Conservation (phyloP, 2,329 filamentous ascomycete genomes). For the Penicillium sp. region DNA sequence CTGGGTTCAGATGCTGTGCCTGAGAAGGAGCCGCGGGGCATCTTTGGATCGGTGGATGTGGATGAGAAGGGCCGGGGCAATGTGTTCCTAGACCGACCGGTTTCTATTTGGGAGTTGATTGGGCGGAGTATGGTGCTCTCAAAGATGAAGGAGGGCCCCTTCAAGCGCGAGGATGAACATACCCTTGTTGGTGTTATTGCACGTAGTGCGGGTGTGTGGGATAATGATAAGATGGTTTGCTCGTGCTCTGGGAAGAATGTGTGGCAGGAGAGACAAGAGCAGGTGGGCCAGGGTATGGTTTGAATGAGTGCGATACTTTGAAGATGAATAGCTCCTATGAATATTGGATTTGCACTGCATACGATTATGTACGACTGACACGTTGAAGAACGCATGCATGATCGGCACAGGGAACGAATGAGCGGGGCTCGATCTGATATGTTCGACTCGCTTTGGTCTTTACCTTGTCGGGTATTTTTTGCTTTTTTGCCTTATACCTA, state of each 20-base stretch:
- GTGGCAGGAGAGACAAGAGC: constrained; percentile 92
- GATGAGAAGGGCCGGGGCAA: constrained; percentile 69
- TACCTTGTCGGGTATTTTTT: not conserved
- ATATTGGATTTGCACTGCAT: too few species aligned
- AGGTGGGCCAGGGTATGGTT: constrained; percentile 84
- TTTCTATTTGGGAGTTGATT: constrained; percentile 94
- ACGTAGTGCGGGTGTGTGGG: constrained; percentile 94
- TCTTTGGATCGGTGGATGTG: constrained; percentile 71
- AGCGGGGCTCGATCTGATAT: not conserved
- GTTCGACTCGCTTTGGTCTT: too few species aligned
- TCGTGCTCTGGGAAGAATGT: constrained; percentile 97
- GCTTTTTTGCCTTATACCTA: not conserved
- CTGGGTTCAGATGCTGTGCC: constrained; percentile 25
- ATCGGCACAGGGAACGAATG: constrained; percentile 1
- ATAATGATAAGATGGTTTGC: constrained; percentile 97
- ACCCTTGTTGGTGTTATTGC: constrained; percentile 92
- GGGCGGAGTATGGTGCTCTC: constrained; percentile 87
- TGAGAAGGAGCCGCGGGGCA: constrained; percentile 49
- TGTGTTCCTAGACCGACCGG: constrained; percentile 72
- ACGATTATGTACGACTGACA: too few species aligned
- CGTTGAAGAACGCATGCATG: too few species aligned
- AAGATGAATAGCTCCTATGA: too few species aligned
- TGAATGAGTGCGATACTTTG: too few species aligned
- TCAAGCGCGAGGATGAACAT: constrained; percentile 69
- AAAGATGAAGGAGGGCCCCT: constrained; percentile 56